phyloP scores from a whole-genome alignment of 345 rosid species.

The Gynandropsis gynandra region DNA sequence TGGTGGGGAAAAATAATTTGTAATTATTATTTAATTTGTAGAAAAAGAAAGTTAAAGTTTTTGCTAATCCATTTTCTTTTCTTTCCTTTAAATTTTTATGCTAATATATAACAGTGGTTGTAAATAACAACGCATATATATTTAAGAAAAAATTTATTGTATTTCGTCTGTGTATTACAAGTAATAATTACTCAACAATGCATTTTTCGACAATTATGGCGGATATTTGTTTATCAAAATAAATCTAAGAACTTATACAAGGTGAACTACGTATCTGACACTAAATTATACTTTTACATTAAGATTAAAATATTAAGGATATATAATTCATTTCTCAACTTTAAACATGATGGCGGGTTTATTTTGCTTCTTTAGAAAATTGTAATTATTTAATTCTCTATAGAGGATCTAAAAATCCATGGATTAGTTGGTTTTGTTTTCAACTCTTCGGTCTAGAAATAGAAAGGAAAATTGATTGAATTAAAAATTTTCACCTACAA shows the following conservation, averaged over 20 bases:
- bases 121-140: constrained; percentile 17
- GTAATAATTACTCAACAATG: background rate
- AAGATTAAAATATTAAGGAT: too few relatives aligned
- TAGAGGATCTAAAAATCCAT: background rate
- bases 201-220: too few relatives aligned
- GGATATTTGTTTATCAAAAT: too few relatives aligned
- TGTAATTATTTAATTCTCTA: constrained; percentile 2
- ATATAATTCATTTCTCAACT: too few relatives aligned
- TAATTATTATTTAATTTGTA: constrained; percentile 42
- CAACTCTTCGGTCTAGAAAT: constrained; percentile 14
- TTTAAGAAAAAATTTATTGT: constrained; percentile 1
- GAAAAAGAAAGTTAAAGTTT: constrained; percentile 27
- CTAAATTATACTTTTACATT: too few relatives aligned
- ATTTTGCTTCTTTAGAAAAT: background rate
- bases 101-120: constrained; percentile 32
- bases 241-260: too few relatives aligned
- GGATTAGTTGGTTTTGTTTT: constrained; percentile 12
- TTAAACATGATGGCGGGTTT: too few relatives aligned
- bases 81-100: constrained; percentile 5
- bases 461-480: constrained; percentile 14
- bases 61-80: constrained; percentile 26
- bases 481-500: constrained; percentile 6
- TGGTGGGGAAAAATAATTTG: constrained; percentile 34
- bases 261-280: too few relatives aligned
- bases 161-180: constrained; percentile 9